Conservation (phyloP, 768 basidiomycete genomes). For the Lentinula edodes region DNA sequence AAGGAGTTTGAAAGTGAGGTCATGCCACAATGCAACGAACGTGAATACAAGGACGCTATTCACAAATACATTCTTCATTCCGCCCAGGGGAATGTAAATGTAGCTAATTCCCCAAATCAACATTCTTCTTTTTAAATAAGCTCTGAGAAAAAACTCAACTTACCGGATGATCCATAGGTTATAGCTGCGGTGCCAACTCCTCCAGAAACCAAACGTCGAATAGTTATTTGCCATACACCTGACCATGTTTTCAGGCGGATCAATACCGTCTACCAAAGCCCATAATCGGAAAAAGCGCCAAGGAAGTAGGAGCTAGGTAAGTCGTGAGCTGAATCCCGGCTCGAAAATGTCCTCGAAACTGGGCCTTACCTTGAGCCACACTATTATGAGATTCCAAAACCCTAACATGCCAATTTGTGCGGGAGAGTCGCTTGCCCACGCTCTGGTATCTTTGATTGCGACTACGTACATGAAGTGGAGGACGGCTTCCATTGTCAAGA, state of each 20-base stretch:
- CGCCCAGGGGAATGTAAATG: slow-evolving; percentile 92
- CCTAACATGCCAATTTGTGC: slow-evolving; percentile 88
- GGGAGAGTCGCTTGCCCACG: slow-evolving; percentile 76
- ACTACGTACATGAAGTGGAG: slow-evolving; percentile 96
- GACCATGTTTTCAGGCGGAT: slow-evolving; percentile 98
- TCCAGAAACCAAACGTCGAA: slow-evolving; percentile 89
- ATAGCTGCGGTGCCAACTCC: slow-evolving; percentile 94
- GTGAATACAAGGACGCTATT: slow-evolving; percentile 84
- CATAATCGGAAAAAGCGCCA: slow-evolving; percentile 98
- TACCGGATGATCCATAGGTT: slow-evolving; percentile 94
- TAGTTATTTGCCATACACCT: slow-evolving; percentile 99
- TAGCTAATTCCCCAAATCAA: slow-evolving; percentile 47
- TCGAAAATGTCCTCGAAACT: not conserved
- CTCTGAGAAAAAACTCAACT: slow-evolving; percentile 5
- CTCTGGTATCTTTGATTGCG: slow-evolving; percentile 85
- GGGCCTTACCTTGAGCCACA: slow-evolving; percentile 85
- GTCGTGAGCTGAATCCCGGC: not conserved
- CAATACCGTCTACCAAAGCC: slow-evolving; percentile 83
- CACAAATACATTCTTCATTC: slow-evolving; percentile 43
- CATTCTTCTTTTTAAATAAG: not conserved
- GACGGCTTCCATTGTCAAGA: slow-evolving; percentile 86
- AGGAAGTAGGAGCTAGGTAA: slow-evolving; percentile 78
- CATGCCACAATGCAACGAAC: slow-evolving; percentile 96
- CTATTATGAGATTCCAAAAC: slow-evolving; percentile 93
- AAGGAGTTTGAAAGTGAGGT: slow-evolving; percentile 79